Evolutionary conservation across 2,329 filamentous ascomycete species (phyloP).

Genomic region (Claviceps digitariae): DNA sequence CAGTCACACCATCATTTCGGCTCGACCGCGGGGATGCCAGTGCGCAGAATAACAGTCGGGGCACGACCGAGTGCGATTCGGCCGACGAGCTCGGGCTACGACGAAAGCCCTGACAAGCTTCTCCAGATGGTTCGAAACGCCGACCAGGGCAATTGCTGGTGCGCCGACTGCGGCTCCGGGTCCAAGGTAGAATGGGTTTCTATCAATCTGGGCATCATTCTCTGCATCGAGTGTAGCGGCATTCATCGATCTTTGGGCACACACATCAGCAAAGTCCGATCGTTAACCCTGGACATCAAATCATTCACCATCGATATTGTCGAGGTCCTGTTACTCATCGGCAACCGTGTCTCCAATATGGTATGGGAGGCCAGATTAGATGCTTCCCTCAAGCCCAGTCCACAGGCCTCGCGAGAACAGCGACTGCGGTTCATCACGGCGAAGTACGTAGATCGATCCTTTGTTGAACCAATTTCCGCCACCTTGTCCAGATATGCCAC

Average conservation of each 20-base stretch:
- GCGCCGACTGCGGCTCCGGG: constrained; percentile 84
- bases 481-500: constrained; percentile 64
- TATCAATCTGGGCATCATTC: constrained; percentile 88
- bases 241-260: constrained; percentile 94
- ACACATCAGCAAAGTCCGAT: constrained; percentile 94
- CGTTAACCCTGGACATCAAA: constrained; percentile 85
- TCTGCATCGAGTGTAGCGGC: constrained; percentile 96
- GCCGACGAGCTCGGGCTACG: constrained; percentile 56
- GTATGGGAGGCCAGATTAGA: constrained; percentile 87
- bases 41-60: constrained; percentile 80
- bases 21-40: constrained; percentile 43
- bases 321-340: constrained; percentile 79
- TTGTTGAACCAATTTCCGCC: constrained; percentile 63
- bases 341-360: constrained; percentile 92
- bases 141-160: constrained; percentile 86
- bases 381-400: constrained; percentile 53
- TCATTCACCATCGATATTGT: constrained; percentile 97
- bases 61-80: constrained; percentile 63
- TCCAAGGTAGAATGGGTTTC: constrained; percentile 98
- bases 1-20: constrained; percentile 36
- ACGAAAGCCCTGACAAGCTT: constrained; percentile 74
- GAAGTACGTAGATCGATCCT: constrained; percentile 81
- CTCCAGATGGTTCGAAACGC: constrained; percentile 77
- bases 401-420: constrained; percentile 75
- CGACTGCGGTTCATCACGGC: constrained; percentile 87